Evolutionary conservation across 1,284 basidiomycete genomes (phyloP).

Genomic region (Pseudozyma hubeiensis): DNA sequence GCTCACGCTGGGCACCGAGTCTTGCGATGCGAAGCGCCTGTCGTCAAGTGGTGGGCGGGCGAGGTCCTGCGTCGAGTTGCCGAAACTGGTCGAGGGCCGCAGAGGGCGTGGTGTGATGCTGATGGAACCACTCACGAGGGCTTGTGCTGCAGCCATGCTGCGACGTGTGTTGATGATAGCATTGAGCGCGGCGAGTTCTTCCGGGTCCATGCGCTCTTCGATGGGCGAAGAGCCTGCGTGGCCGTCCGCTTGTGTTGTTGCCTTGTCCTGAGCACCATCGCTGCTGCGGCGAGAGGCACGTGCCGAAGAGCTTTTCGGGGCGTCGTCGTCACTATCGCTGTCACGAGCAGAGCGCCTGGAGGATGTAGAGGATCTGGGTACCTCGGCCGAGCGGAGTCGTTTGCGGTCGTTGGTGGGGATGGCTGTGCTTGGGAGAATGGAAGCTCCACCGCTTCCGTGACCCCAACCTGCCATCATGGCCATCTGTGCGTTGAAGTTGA

Average conservation of each 20-base stretch:
- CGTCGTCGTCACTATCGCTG: constrained; percentile 15
- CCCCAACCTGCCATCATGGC: constrained; percentile 64
- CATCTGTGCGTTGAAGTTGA: constrained; percentile 64
- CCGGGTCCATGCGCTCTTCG: constrained; percentile 60
- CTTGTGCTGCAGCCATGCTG: constrained; percentile 65
- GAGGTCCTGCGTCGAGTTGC: constrained; percentile 30
- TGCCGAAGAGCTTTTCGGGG: neutral
- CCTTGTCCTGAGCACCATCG: neutral
- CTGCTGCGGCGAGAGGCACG: constrained; percentile 8
- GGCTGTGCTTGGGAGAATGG: constrained; percentile 29
- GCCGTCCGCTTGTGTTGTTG: constrained; percentile 6
- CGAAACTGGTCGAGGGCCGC: constrained; percentile 35
- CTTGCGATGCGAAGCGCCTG: constrained; percentile 42
- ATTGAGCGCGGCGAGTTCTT: constrained; percentile 66
- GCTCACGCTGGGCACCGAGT: constrained; percentile 50
- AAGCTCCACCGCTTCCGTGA: constrained; percentile 52
- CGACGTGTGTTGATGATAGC: constrained; percentile 68
- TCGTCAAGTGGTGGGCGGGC: constrained; percentile 30
- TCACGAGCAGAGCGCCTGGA: constrained; percentile 18
- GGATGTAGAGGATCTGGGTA: constrained; percentile 11
- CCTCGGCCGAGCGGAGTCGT: constrained; percentile 22
- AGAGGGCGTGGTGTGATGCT: constrained; percentile 14
- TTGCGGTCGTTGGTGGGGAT: constrained; percentile 26
- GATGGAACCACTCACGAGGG: constrained; percentile 59
- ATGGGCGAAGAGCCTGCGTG: constrained; percentile 18